Conservation (phyloP, 2,329 filamentous ascomycete species). For the Colletotrichum somersetense region DNA sequence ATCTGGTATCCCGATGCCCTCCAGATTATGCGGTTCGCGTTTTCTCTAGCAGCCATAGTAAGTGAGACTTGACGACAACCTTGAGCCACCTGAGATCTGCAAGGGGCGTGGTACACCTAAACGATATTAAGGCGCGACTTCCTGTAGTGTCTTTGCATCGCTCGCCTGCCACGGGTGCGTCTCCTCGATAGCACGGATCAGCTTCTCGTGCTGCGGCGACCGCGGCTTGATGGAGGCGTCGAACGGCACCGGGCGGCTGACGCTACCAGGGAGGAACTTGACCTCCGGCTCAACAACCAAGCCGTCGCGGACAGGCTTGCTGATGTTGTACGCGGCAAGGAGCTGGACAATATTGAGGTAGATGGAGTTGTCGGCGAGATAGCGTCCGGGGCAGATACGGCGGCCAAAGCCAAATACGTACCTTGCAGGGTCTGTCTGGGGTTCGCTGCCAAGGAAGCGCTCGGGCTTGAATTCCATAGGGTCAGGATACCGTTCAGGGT, state of each 20-base stretch:
- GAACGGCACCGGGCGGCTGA: slow-evolving; percentile 40
- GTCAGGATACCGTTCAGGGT: slow-evolving; percentile 72
- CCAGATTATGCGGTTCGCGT: too few relatives aligned
- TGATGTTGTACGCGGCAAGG: slow-evolving; percentile 61
- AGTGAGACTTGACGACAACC: too few relatives aligned
- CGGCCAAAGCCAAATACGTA: slow-evolving; percentile 44
- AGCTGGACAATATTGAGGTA: slow-evolving; percentile 53
- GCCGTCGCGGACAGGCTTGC: slow-evolving; percentile 51
- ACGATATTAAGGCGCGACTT: background rate
- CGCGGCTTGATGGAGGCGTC: slow-evolving; percentile 33
- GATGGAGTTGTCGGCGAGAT: slow-evolving; percentile 42
- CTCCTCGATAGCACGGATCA: slow-evolving; percentile 36
- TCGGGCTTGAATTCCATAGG: slow-evolving; percentile 51
- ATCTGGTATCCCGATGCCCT: too few relatives aligned
- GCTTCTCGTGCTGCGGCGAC: slow-evolving; percentile 30
- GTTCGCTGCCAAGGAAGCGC: slow-evolving; percentile 47
- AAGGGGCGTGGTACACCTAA: too few relatives aligned
- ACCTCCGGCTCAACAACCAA: slow-evolving; percentile 48
- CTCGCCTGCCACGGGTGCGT: slow-evolving; percentile 40
- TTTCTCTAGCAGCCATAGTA: too few relatives aligned
- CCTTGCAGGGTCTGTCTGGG: slow-evolving; percentile 39
- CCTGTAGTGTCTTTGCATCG: slow-evolving; percentile 22
- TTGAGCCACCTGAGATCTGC: too few relatives aligned
- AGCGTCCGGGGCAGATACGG: slow-evolving; percentile 44
- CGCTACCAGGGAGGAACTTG: slow-evolving; percentile 25